These are phyloP conservation scores for Dysphania ambrosioides DNA, from an alignment of 148 eudicot genomes.

Conservation along the genomic window DNA sequence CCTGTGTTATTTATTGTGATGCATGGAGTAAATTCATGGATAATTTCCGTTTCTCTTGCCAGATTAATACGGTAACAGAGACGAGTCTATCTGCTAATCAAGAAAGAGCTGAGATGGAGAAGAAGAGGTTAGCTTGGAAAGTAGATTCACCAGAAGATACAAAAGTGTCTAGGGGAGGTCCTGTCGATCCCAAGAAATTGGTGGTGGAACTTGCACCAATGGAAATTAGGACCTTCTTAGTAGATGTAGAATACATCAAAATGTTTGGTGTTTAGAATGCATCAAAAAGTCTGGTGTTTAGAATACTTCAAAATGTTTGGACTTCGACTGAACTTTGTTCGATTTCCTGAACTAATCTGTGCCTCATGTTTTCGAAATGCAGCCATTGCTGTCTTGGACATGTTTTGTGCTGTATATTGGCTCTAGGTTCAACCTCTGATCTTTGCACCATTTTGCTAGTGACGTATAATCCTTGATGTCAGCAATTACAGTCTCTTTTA, in stretches of 20 bases:
- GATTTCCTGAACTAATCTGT: not conserved
- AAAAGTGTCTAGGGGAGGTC: constrained; percentile 54
- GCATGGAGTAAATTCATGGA: not conserved
- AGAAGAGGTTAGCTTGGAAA: constrained; percentile 67
- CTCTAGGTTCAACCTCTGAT: not conserved
- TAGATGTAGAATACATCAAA: constrained; percentile 37
- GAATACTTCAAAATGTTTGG: constrained; percentile 28
- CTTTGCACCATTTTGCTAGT: not conserved
- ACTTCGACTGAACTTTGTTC: not conserved
- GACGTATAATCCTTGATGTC: not conserved
- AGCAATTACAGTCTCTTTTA: not conserved
- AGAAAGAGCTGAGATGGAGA: constrained; percentile 75
- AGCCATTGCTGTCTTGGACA: not conserved
- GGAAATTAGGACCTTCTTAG: constrained; percentile 79
- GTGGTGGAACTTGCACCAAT: constrained; percentile 77
- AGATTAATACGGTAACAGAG: constrained; percentile 74
- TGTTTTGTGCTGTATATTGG: not conserved
- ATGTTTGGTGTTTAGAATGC: constrained; percentile 24
- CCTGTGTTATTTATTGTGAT: not conserved
- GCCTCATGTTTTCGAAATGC: not conserved
- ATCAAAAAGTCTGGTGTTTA: constrained; percentile 30
- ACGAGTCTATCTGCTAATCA: constrained; percentile 88
- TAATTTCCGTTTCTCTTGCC: constrained; percentile 13
- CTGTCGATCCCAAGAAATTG: constrained; percentile 57
- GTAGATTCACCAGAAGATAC: constrained; percentile 41